phyloP scores from a whole-genome alignment of 495 filamentous ascomycete species.

The Xylaria nigripes region DNA sequence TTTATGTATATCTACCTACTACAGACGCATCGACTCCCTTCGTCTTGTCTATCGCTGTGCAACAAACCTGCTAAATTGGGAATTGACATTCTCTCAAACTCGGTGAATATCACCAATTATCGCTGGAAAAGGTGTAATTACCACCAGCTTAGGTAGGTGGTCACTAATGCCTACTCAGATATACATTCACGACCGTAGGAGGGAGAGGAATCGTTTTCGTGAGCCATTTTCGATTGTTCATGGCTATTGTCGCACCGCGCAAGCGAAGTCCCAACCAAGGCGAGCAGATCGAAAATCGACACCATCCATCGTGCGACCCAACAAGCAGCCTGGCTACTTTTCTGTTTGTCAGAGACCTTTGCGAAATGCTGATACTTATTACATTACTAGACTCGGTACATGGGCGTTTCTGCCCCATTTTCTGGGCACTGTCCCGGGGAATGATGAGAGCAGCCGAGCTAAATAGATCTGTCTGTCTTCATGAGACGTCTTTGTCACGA shows the following conservation, averaged over 20 bases:
- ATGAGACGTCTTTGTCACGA: background rate
- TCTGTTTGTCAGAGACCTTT: background rate
- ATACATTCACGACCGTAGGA: background rate
- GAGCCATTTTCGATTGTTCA: background rate
- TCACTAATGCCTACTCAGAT: no score
- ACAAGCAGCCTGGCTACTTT: background rate
- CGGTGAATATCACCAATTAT: no score
- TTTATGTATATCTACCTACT: no score
- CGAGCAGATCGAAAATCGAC: background rate
- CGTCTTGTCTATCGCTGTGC: no score
- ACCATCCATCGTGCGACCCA: conserved; percentile 1
- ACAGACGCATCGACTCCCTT: no score
- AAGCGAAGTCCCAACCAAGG: background rate
- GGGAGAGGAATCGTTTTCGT: background rate
- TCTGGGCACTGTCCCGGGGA: background rate
- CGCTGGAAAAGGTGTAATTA: no score
- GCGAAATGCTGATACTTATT: background rate
- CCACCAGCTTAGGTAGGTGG: no score
- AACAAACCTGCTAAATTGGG: no score
- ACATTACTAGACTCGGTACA: background rate
- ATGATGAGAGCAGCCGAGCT: background rate
- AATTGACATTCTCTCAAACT: no score
- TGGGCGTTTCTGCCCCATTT: background rate
- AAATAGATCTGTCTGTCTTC: no score
- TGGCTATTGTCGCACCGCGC: background rate